A percentile compares a stretch with the other conserved stretches of the same genome.
These are phyloP conservation scores for Hippophae gyantsensis DNA, from an alignment of 306 rosid species.

Conservation along the genomic window DNA sequence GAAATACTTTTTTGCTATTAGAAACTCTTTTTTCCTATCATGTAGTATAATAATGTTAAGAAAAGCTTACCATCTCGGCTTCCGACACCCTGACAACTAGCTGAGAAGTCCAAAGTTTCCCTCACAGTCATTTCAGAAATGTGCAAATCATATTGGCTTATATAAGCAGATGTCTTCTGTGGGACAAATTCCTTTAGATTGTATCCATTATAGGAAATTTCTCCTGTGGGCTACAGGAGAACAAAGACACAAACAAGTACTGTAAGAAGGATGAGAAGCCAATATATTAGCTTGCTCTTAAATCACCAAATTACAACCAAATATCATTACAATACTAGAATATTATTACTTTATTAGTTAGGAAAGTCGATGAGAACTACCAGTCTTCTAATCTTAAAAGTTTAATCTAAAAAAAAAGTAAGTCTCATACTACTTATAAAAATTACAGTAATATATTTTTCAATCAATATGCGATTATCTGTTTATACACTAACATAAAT, in stretches of 20 bases:
- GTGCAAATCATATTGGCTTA: slow-evolving; percentile 63
- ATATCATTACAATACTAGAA: not conserved
- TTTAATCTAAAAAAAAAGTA: no score
- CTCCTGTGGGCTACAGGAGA: slow-evolving; percentile 35
- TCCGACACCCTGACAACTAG: slow-evolving; percentile 69
- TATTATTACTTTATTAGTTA: no score
- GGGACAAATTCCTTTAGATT: slow-evolving; percentile 51
- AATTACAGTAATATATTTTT: no score
- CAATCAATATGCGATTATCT: no score
- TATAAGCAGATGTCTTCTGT: slow-evolving; percentile 57
- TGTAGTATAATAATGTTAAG: not conserved
- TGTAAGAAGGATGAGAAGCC: not conserved
- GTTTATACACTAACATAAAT: no score
- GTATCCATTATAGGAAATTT: slow-evolving; percentile 49
- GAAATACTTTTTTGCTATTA: no score
- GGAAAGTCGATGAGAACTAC: no score
- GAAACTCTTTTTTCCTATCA: not conserved
- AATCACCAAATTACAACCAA: not conserved
- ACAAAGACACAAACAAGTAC: not conserved
- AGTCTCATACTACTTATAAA: no score
- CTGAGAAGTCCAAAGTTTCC: slow-evolving; percentile 70
- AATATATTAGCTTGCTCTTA: not conserved
- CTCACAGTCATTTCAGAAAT: slow-evolving; percentile 69
- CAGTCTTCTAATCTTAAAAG: no score
- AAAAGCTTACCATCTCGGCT: slow-evolving; percentile 42